These are phyloP conservation scores for Poteriospumella lacustris DNA, from an alignment of 108 stramenopile genomes.

Conservation along the genomic window DNA sequence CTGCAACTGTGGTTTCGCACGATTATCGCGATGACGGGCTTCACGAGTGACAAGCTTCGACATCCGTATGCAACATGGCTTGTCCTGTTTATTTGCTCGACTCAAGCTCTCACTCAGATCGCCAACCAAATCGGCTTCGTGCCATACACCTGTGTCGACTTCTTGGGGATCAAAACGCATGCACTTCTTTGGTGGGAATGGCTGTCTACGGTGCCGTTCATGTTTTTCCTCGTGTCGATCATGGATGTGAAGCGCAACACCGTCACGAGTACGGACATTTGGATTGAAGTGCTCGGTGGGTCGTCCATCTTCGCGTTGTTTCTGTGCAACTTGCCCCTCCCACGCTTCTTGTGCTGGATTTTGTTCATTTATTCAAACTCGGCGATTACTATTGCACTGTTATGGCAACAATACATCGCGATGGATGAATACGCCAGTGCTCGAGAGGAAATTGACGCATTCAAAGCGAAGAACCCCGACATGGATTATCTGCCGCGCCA, in stretches of 20 bases:
- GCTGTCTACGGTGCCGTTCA: slow-evolving; percentile 6
- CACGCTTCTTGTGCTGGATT: neutral
- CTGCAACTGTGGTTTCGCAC: too few relatives aligned
- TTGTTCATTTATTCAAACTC: neutral
- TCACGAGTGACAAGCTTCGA: neutral
- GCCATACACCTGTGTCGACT: neutral
- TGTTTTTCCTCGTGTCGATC: slow-evolving; percentile 1
- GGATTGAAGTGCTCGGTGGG: neutral
- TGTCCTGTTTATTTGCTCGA: neutral
- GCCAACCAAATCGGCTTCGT: neutral
- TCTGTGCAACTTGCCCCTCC: neutral
- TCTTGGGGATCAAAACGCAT: neutral
- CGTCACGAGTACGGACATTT: neutral
- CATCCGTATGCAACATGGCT: neutral
- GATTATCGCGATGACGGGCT: too few relatives aligned
- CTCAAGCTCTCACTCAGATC: neutral
- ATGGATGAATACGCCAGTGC: neutral
- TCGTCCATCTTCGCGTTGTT: neutral
- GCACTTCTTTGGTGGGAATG: neutral
- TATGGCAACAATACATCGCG: neutral
- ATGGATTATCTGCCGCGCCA: neutral
- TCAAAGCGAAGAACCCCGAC: neutral
- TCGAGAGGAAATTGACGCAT: neutral
- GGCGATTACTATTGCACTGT: neutral
- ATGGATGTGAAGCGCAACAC: slow-evolving; percentile 1